Conservation (phyloP, 768 basidiomycete species). For the Amylocystis lapponica region DNA sequence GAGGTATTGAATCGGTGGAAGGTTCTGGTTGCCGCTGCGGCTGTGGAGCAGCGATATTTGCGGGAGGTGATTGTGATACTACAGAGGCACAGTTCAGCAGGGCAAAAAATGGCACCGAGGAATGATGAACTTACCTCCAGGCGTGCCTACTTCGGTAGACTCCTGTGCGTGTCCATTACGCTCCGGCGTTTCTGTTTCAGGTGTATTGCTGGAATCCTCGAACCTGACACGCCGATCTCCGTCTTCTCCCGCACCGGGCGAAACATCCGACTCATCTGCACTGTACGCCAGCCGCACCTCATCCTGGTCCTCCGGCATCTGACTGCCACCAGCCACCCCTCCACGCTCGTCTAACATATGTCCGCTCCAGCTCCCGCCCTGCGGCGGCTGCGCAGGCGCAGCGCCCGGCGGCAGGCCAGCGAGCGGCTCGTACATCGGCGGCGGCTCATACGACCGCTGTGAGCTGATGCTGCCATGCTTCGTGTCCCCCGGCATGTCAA, state of each 20-base stretch:
- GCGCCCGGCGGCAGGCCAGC: constrained; percentile 40
- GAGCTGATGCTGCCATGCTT: constrained; percentile 7
- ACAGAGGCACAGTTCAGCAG: too few relatives aligned
- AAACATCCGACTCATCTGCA: constrained; percentile 7
- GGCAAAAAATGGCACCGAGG: too few relatives aligned
- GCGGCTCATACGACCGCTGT: constrained; percentile 27
- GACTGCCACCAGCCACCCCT: too few relatives aligned
- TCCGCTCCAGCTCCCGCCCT: constrained; percentile 3
- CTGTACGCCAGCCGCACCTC: constrained; percentile 3
- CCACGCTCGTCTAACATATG: not conserved
- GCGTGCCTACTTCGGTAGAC: too few relatives aligned
- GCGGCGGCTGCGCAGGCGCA: constrained; percentile 25
- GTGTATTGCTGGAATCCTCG: constrained; percentile 33
- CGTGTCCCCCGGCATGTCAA: not conserved
- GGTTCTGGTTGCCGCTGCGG: constrained; percentile 8
- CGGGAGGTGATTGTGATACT: not conserved
- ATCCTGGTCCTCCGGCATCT: not conserved
- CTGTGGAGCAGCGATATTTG: not conserved
- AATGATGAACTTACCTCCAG: too few relatives aligned
- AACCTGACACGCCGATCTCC: constrained; percentile 38
- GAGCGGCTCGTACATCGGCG: constrained; percentile 29
- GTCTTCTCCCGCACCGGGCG: constrained; percentile 2
- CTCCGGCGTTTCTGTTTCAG: not conserved
- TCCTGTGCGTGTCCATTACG: not conserved
- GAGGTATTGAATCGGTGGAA: constrained; percentile 8